phyloP scores from a whole-genome alignment of 345 rosid genomes.

The Alliaria petiolata region DNA sequence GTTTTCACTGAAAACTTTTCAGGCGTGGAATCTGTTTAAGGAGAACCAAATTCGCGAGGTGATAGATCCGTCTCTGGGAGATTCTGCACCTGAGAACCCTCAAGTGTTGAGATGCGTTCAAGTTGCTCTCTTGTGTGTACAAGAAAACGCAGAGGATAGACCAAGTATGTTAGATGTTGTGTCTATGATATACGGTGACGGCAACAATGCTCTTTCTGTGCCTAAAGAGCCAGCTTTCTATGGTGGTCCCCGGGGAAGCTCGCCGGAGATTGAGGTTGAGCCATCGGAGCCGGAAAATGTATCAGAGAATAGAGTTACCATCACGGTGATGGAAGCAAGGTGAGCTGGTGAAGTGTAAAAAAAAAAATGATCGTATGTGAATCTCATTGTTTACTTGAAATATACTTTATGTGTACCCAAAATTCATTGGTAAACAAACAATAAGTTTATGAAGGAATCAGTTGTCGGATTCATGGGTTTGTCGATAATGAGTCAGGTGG shows the following conservation, averaged over 20 bases:
- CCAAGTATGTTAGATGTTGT: constrained; percentile 33
- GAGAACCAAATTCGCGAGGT: constrained; percentile 2
- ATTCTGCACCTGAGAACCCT: background rate
- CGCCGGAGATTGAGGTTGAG: constrained; percentile 19
- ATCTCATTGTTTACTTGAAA: background rate
- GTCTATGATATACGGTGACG: constrained; percentile 29
- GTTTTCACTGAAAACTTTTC: too few species aligned
- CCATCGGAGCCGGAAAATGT: background rate
- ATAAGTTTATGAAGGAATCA: too few species aligned
- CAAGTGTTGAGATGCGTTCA: constrained; percentile 32
- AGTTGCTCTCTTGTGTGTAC: constrained; percentile 33
- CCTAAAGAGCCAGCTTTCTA: constrained; percentile 37
- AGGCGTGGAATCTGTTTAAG: constrained; percentile 31
- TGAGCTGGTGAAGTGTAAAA: constrained; percentile 2
- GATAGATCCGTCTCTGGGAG: constrained; percentile 32
- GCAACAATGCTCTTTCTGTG: constrained; percentile 19
- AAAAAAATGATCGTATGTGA: background rate
- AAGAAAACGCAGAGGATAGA: constrained; percentile 28
- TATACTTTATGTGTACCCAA: background rate
- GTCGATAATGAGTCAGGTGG: too few species aligned
- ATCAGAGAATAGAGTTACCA: constrained; percentile 17
- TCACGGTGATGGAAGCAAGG: constrained; percentile 34
- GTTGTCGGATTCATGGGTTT: too few species aligned
- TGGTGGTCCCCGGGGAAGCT: constrained; percentile 20
- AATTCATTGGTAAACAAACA: too few species aligned